Evolutionary conservation across 2,329 filamentous ascomycete species (phyloP).

Genomic region (Colletotrichum caudatum): DNA sequence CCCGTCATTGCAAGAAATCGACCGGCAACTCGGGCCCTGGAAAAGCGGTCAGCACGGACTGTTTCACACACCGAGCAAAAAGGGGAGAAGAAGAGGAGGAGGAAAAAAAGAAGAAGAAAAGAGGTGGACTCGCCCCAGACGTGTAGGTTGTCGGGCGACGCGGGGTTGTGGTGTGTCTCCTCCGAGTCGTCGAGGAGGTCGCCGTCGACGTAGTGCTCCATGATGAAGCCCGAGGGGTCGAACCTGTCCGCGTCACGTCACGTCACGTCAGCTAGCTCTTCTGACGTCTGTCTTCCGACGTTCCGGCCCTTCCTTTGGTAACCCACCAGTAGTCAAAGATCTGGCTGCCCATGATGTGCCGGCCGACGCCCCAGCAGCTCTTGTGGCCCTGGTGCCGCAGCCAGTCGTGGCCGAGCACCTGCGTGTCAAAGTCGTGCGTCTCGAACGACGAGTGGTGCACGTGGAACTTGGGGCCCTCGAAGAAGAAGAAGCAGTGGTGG

Average conservation of each 20-base stretch:
- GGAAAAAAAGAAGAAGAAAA: too few species aligned
- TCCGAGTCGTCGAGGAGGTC: conserved; percentile 71
- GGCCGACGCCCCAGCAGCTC: conserved; percentile 77
- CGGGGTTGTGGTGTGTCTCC: conserved; percentile 56
- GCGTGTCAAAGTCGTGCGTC: conserved; percentile 78
- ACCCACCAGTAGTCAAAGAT: conserved; percentile 64
- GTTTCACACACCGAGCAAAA: background rate
- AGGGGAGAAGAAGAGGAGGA: too few species aligned
- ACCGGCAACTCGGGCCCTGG: conserved; percentile 42
- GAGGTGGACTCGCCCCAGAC: conserved; percentile 57
- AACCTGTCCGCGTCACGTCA: conserved; percentile 57
- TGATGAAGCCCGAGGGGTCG: conserved; percentile 71
- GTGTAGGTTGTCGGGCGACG: conserved; percentile 57
- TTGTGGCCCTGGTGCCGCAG: conserved; percentile 71
- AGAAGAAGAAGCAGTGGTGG: conserved; percentile 66
- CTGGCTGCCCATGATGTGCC: conserved; percentile 77
- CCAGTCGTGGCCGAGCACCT: conserved; percentile 78
- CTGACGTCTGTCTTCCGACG: background rate
- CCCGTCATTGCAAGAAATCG: conserved; percentile 37
- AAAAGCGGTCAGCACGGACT: conserved; percentile 20
- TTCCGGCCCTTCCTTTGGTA: too few species aligned
- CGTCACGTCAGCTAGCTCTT: background rate
- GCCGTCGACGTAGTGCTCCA: conserved; percentile 79
- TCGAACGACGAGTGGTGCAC: conserved; percentile 78
- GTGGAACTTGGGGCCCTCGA: conserved; percentile 60